Evolutionary conservation across 495 filamentous ascomycete genomes (phyloP), one percentile per base, ranked within the genome.

Genomic region (Xylaria grammica): DNA sequence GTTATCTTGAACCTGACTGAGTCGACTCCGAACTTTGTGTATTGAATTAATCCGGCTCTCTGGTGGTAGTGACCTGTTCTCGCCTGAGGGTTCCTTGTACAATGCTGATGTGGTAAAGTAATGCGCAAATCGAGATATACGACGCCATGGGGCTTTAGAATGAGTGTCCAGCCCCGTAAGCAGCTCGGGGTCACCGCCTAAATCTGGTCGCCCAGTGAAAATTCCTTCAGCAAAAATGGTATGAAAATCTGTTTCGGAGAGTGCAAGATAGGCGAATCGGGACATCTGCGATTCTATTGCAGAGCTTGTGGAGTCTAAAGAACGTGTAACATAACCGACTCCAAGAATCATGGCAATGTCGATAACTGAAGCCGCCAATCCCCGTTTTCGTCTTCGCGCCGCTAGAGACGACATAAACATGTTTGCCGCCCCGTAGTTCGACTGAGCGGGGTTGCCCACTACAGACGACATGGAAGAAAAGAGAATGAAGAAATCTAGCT

Each of bases 401-500:
- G 73, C 75, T 0, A 84, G 51, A 10, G 60, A 51, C 8, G 45
- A 75, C 50, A 84, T 75, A 64, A 80, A 87, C n/a, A 77, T 74
- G 60, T 86, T 86, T 13, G 80, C 82, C 0, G 82, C 81, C 3
- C 75, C 74, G 63, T 88, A 88, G 17, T 75, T 79, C 11, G 78
- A 67, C 65, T 88, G 86, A 0, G 77, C 77, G 4, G 67, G 62
- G 58, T 79, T 79, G 0, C 86, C 85, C 27, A 78, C 60, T 0
- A 83, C 65, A 13, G 71, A 73, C 2, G 75, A 63, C 0, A 82
- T 57, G 10, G 85, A 87, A 13, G 84, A 85, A 36, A 85, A 78
- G 26, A 80, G 72, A 24, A 86, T 67, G 69, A 87, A 87, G 74
- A 88, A 87, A 62, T 87, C 85, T 0, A 87, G 74, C 1, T 67